Evolutionary conservation across 2,329 filamentous ascomycete genomes (phyloP), one percentile per base, ranked within the genome.

Genomic region (Fusarium sp.): DNA sequence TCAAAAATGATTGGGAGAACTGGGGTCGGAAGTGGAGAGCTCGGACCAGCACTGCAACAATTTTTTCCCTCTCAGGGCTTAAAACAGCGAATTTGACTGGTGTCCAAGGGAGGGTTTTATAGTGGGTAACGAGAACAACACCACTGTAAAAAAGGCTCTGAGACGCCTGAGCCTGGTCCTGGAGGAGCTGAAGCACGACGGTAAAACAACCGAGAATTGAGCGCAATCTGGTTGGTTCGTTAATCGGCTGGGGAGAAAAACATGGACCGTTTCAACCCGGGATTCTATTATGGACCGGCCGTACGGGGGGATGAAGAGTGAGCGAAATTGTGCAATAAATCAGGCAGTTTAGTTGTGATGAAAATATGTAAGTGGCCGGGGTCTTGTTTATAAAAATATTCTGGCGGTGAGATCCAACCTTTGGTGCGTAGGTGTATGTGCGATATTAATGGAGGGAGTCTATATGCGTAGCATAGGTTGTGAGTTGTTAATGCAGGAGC

Each of bases 1-100:
- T 62, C 58, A 48, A 72, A 56, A 45, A 37, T 70, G 68, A 75
- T 75, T 75, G 73, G 72, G 66, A 64, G 70, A 63, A 50, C 31
- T 45, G 16, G 52, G 21, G 52, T 62, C 30, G 25, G 44, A 61
- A 72, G 73, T 72, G 73, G 72, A 37, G 71, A 72, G 68, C 73
- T 74, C 60, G 62, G 70, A 62, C 51, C 59, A 69, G 53, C 54
- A 52, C 62, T 56, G 58, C 43, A 67, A 57, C 53, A 71, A 60
- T 64, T 70, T 72, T 74, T 74, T 70, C 49, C 39, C 26, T 58
- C 41, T 37, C 28, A 72, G 70, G 73, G 65, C 51, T 65, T 59
- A 37, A 66, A 50, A 65, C 58, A 60, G 58, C 60, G 58, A 72
- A 69, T 69, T 45, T 70, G 53, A 71, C 60, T 48, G 45, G 51